Conservation (phyloP, 2,329 filamentous ascomycete genomes). For the Diaporthe citrichinensis region DNA sequence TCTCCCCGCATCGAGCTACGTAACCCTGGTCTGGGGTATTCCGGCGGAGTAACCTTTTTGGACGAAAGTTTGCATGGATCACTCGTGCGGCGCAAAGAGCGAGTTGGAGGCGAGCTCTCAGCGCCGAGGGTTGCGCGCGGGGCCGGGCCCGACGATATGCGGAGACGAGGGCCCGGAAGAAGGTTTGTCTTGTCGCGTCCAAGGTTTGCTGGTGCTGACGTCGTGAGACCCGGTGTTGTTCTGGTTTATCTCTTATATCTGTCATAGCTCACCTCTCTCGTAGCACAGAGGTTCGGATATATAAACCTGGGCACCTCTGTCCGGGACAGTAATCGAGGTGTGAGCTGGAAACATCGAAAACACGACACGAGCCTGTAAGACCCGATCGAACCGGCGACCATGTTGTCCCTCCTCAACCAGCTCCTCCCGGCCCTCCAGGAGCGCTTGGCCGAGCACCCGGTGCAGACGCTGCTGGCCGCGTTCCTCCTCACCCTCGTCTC, state of each 20-base stretch:
- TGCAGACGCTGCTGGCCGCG: slow-evolving; percentile 11
- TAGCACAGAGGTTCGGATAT: background rate
- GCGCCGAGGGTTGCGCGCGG: background rate
- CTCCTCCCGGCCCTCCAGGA: background rate
- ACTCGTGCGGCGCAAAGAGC: background rate
- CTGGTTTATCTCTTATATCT: no score
- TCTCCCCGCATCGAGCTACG: slow-evolving; percentile 7
- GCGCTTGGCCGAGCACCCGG: background rate
- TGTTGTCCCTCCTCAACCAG: slow-evolving; percentile 10
- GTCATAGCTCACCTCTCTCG: background rate
- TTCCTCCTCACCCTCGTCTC: slow-evolving; percentile 50
- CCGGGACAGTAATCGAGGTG: background rate
- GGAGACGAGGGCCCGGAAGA: background rate
- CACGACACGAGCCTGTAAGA: background rate
- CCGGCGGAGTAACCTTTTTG: slow-evolving; percentile 23
- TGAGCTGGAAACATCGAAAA: background rate
- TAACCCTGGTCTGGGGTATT: background rate
- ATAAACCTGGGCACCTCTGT: background rate
- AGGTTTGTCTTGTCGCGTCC: background rate
- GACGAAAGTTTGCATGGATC: background rate
- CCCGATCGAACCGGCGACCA: background rate
- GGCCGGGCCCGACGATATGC: slow-evolving; percentile 23
- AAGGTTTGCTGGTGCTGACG: background rate
- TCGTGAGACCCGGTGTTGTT: no score
- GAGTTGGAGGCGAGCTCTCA: slow-evolving; percentile 2